A percentile compares a stretch with the other conserved stretches of the same genome.
These are phyloP conservation scores for Kurtzmaniella natalensis DNA, from an alignment of 1,139 yeast genomes.

Conservation along the genomic window DNA sequence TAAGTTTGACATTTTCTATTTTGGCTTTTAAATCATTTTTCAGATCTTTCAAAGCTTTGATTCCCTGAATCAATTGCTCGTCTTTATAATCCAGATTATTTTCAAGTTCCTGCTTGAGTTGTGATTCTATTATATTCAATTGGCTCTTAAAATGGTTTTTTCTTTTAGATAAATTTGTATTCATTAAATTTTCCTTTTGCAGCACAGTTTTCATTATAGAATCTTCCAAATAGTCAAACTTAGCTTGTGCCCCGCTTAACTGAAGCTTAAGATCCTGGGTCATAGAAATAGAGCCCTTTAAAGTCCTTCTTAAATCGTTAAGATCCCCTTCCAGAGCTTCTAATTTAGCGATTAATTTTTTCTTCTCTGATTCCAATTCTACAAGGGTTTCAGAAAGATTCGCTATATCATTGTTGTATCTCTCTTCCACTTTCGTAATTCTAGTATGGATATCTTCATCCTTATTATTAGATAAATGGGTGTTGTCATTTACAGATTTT, in stretches of 20 bases:
- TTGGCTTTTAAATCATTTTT: slow-evolving; percentile 10
- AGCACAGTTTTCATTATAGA: slow-evolving; percentile 24
- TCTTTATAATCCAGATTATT: slow-evolving; percentile 25
- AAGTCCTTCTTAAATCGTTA: slow-evolving; percentile 18
- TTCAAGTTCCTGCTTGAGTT: slow-evolving; percentile 27
- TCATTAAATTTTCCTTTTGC: slow-evolving; percentile 23
- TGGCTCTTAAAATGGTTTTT: slow-evolving; percentile 22
- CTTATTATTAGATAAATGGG: not conserved
- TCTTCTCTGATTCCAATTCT: slow-evolving; percentile 15
- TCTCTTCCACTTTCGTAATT: slow-evolving; percentile 4
- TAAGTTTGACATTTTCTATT: slow-evolving; percentile 11
- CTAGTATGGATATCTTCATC: slow-evolving; percentile 3
- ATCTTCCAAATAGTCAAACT: slow-evolving; percentile 24
- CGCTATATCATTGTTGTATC: slow-evolving; percentile 3
- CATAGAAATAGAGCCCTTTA: slow-evolving; percentile 18
- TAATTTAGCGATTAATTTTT: slow-evolving; percentile 13
- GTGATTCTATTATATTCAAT: slow-evolving; percentile 28
- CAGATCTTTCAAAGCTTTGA: slow-evolving; percentile 14
- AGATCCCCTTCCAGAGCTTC: slow-evolving; percentile 21
- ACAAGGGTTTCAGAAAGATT: slow-evolving; percentile 2
- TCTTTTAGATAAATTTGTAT: slow-evolving; percentile 20
- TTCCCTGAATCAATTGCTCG: slow-evolving; percentile 15
- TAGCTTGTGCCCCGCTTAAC: slow-evolving; percentile 16
- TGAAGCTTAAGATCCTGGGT: slow-evolving; percentile 16
- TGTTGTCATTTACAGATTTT: not conserved